Conservation (phyloP, 768 basidiomycete species). For the Scleroderma bovista region DNA sequence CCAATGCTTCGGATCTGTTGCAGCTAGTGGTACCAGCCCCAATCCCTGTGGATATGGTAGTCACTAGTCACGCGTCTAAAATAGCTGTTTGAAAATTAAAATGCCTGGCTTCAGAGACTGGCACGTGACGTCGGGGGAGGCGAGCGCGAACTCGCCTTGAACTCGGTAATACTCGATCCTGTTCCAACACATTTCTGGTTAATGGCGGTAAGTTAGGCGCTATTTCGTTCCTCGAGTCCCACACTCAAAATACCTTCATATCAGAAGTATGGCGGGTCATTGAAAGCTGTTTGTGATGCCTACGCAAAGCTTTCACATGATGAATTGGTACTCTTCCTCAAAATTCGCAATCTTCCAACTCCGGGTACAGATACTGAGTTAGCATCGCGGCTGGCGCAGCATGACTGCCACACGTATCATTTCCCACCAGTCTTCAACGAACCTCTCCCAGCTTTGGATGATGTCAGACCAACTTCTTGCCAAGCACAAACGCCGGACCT, state of each 20-base stretch:
- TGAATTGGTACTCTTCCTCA: slow-evolving; percentile 72
- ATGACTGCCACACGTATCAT: slow-evolving; percentile 71
- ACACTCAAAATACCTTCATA: slow-evolving; percentile 21
- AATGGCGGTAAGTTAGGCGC: slow-evolving; percentile 37
- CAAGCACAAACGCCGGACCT: slow-evolving; percentile 50
- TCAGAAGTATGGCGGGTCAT: slow-evolving; percentile 23
- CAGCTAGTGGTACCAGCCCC: neutral
- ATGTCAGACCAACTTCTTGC: slow-evolving; percentile 18
- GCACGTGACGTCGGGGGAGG: no score
- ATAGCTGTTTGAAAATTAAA: no score
- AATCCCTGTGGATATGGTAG: neutral
- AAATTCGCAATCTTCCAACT: slow-evolving; percentile 63
- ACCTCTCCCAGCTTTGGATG: slow-evolving; percentile 20
- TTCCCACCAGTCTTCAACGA: slow-evolving; percentile 38
- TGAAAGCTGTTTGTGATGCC: slow-evolving; percentile 54
- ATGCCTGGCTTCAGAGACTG: no score
- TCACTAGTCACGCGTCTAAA: no score
- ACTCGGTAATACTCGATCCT: neutral
- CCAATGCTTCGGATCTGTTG: neutral
- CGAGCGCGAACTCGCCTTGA: neutral
- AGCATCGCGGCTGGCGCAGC: slow-evolving; percentile 64
- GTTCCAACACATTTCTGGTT: neutral
- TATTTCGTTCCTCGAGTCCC: slow-evolving; percentile 6
- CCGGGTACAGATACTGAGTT: slow-evolving; percentile 60
- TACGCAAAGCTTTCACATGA: slow-evolving; percentile 62